phyloP scores from a whole-genome alignment of 1,284 basidiomycete genomes.

The Ceratobasidium theobromae region DNA sequence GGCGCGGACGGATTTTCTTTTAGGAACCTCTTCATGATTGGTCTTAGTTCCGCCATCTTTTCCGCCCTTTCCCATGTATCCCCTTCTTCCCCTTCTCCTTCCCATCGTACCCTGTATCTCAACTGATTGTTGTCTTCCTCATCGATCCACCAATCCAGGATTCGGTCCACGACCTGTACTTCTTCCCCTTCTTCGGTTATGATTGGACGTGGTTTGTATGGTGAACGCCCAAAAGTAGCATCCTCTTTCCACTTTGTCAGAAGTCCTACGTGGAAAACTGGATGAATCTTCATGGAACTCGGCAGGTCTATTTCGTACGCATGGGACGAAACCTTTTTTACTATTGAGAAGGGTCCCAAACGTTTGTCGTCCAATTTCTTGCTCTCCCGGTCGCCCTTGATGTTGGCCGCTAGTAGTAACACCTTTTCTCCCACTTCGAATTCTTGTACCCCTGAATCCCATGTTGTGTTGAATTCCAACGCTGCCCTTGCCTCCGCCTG shows the following conservation, averaged over 20 bases:
- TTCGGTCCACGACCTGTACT: no score
- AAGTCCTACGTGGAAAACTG: slow-evolving; percentile 7
- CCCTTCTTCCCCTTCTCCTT: no score
- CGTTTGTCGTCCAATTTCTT: slow-evolving; percentile 37
- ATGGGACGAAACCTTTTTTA: not conserved
- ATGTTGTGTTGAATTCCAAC: not conserved
- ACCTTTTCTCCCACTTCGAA: slow-evolving; percentile 38
- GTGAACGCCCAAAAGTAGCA: not conserved
- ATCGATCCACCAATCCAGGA: no score
- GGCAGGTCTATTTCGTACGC: not conserved
- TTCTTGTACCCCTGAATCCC: not conserved
- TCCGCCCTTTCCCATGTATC: no score
- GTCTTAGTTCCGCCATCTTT: no score
- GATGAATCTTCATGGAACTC: slow-evolving; percentile 1
- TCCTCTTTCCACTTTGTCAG: not conserved
- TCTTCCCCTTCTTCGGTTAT: not conserved
- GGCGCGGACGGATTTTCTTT: no score
- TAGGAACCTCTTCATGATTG: no score
- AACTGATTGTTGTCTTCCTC: no score
- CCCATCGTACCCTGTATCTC: no score
- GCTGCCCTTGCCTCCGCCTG: not conserved
- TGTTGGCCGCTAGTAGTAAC: no score
- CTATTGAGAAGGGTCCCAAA: slow-evolving; percentile 38
- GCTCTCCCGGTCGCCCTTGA: no score
- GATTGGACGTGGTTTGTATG: not conserved